Conservation (phyloP, 208 protist genomes). For the Naegleria fowleri region DNA sequence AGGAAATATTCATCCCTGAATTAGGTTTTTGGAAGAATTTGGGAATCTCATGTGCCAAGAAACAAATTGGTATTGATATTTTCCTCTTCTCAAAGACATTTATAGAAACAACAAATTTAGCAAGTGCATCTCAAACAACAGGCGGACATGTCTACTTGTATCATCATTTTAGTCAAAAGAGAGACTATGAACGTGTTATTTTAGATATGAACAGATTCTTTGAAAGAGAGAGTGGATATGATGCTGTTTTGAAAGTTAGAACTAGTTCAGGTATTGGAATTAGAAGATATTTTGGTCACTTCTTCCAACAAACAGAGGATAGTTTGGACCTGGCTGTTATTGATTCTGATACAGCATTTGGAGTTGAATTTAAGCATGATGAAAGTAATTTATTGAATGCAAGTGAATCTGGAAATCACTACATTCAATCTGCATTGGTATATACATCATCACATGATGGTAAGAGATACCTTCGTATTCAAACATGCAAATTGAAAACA, state of each 20-base stretch:
- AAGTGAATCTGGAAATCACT: constrained; percentile 28
- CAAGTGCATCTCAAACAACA: background rate
- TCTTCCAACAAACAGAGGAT: constrained; percentile 61
- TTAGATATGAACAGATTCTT: background rate
- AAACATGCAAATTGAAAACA: constrained; percentile 63
- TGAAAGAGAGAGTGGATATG: constrained; percentile 70
- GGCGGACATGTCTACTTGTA: constrained; percentile 8
- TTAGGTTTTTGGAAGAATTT: constrained; percentile 2
- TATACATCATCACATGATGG: constrained; percentile 76
- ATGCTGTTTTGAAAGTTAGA: constrained; percentile 76
- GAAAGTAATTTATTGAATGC: background rate
- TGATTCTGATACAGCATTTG: constrained; percentile 60
- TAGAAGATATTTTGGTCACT: constrained; percentile 73
- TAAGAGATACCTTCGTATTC: constrained; percentile 72
- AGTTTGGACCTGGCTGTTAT: constrained; percentile 76
- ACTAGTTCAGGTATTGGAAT: constrained; percentile 69
- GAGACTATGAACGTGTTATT: background rate
- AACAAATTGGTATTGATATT: background rate
- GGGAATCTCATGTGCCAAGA: background rate
- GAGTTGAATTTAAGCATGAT: constrained; percentile 76
- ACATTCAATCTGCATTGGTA: constrained; percentile 79
- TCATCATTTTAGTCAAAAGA: background rate
- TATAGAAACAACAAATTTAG: background rate
- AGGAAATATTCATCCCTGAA: background rate
- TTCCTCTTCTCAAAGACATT: background rate